phyloP scores from a whole-genome alignment of 2,329 filamentous ascomycete species.

The Teratosphaeria epicoccoides region DNA sequence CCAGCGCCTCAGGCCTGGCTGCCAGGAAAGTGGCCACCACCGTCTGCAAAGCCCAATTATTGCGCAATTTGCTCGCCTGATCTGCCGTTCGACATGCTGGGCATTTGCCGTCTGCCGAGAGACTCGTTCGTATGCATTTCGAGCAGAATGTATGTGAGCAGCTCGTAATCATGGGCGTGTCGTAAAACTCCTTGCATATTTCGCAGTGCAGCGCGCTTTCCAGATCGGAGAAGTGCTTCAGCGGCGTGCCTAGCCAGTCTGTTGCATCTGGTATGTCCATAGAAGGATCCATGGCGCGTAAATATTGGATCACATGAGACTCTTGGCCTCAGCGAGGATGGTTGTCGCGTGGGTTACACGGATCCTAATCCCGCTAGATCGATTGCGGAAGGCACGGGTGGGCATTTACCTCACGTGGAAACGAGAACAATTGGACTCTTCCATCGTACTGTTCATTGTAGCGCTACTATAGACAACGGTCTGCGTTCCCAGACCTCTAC shows the following conservation, averaged over 20 bases:
- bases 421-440: no score
- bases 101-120: constrained; percentile 76
- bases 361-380: not conserved
- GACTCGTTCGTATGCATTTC: constrained; percentile 77
- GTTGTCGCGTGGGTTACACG: not conserved
- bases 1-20: constrained; percentile 52
- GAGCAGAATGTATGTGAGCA: constrained; percentile 97
- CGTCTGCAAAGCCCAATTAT: constrained; percentile 78
- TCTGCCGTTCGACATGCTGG: constrained; percentile 69
- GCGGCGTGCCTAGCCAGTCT: constrained; percentile 66
- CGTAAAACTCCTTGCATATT: constrained; percentile 96
- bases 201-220: constrained; percentile 86
- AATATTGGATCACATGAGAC: constrained; percentile 16
- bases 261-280: constrained; percentile 58
- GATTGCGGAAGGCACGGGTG: not conserved
- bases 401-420: no score
- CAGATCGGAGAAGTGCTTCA: constrained; percentile 56
- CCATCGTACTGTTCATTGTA: not conserved
- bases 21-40: constrained; percentile 67
- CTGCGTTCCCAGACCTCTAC: not conserved
- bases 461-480: not conserved
- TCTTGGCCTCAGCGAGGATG: constrained; percentile 15
- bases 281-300: constrained; percentile 18
- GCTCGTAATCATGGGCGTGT: constrained; percentile 86
- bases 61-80: constrained; percentile 73